Conservation (phyloP, 2,329 filamentous ascomycete species). For the Harringtonia aguacate region DNA sequence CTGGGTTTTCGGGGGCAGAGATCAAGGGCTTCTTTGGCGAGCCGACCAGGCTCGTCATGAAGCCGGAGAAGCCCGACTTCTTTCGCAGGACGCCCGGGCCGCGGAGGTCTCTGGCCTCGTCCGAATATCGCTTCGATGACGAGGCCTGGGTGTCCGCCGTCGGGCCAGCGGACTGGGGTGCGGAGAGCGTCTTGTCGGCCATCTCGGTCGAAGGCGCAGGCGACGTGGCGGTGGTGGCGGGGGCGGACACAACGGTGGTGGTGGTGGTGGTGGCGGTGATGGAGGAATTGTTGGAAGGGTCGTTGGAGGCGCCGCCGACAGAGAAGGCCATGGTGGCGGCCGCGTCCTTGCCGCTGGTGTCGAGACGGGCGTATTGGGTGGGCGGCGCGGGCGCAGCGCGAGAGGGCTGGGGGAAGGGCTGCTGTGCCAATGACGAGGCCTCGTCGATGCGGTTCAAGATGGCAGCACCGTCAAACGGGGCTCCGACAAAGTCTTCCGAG, state of each 20-base stretch:
- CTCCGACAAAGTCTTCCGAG: conserved; percentile 52
- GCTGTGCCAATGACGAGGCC: not conserved
- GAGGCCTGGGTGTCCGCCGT: conserved; percentile 34
- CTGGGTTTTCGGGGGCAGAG: conserved; percentile 94
- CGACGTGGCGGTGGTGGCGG: conserved; percentile 8
- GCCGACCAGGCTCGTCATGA: conserved; percentile 73
- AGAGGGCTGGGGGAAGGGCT: conserved; percentile 11
- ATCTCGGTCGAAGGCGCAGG: conserved; percentile 22
- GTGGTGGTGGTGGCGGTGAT: conserved; percentile 1
- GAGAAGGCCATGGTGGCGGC: conserved; percentile 7
- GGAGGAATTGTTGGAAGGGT: conserved; percentile 10
- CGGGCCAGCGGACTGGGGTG: conserved; percentile 14
- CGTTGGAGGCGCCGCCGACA: not conserved
- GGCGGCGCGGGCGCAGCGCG: conserved; percentile 16
- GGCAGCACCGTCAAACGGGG: conserved; percentile 53
- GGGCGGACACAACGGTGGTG: conserved; percentile 5
- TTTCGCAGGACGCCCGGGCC: conserved; percentile 54
- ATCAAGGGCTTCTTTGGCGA: conserved; percentile 88
- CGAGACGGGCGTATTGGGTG: conserved; percentile 12
- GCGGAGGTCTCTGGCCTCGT: conserved; percentile 59
- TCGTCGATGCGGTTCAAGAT: conserved; percentile 52
- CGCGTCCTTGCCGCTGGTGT: conserved; percentile 9
- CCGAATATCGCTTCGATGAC: conserved; percentile 64
- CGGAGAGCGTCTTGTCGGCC: conserved; percentile 30
- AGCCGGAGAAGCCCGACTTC: conserved; percentile 80